Base-by-base conservation (phyloP, 495 filamentous ascomycete species). In the Penicillium riverlandense region DNA sequence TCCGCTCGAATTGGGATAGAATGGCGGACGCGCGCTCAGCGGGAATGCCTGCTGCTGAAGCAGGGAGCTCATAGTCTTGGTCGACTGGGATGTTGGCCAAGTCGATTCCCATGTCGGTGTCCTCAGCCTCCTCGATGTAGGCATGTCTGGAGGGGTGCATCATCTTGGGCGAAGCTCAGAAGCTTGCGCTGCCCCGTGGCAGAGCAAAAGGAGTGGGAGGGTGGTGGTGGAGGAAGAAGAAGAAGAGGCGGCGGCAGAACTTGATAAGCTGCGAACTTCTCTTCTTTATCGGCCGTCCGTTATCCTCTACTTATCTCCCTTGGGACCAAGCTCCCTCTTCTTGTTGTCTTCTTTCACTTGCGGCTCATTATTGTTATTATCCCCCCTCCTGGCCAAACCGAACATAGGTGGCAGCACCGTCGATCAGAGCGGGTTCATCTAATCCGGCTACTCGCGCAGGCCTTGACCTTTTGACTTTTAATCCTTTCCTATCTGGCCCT, bases 71-170 rank as follows among this genome's bases (percentile, higher is more conserved):
- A 76, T 97, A 88, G 61, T 96, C 85, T 50, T 76, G 86, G 59
- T 97, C 91, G 53, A 86, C 71, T 8, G 91, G 90, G 45, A 96
- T 68, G 50, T 87, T 83, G 39, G 85, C 83, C 10, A 95, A 70
- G 54, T 84, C 79, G 53, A 97, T 81, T 38, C 82, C 83, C 70
- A 79, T 84, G 54, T 84, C 74, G 35, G 69, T 67, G 55, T 81
- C 76, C 70, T 86, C 79, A 14, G 71, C 82, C 54, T 96, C 92
- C 73, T 96, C 92, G 49, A 96, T 88, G 67, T 95, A 96, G n/a
- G 92, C 90, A 62, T 90, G 85, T 52, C 92, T 76, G 53, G 92
- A 77, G 33, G 92, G 92, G 70, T 96, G 92, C 73, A 96, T 90
- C 79, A 80, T 80, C 44, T 61, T 78, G 66, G 51, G 22, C 22